Percentiles rank a stretch among this genome's conserved stretches.
Evolutionary conservation across 495 filamentous ascomycete genomes (phyloP).

Genomic region (Penicillium flavigenum): DNA sequence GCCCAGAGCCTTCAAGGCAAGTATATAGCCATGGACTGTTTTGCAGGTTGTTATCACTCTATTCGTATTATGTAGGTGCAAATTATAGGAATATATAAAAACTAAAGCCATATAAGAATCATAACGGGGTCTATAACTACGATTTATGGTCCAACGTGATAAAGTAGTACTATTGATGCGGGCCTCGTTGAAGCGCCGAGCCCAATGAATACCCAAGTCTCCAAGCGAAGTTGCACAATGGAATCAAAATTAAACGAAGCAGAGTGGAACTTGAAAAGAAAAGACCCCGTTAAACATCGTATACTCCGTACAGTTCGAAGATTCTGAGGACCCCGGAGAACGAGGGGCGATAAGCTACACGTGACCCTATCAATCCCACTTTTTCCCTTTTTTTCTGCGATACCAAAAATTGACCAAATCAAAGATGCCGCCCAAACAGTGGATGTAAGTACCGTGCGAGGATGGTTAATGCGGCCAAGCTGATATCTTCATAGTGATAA

Average conservation of each 20-base stretch:
- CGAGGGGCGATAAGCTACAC: slow-evolving; percentile 38
- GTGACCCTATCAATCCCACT: slow-evolving; percentile 41
- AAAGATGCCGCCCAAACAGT: slow-evolving; percentile 76
- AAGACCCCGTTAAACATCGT: not conserved
- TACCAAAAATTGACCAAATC: slow-evolving; percentile 12
- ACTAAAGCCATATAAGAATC: not conserved
- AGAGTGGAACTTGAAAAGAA: not conserved
- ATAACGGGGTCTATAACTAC: not conserved
- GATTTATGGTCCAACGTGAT: not conserved
- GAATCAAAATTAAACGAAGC: not conserved
- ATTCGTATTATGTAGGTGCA: not conserved
- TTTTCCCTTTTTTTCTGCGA: slow-evolving; percentile 32
- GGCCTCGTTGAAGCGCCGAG: slow-evolving; percentile 6
- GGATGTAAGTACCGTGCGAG: slow-evolving; percentile 67
- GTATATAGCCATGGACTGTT: not conserved
- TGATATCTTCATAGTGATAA: slow-evolving; percentile 66
- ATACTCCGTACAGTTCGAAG: slow-evolving; percentile 8
- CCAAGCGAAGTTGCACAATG: slow-evolving; percentile 12
- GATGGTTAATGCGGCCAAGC: not conserved
- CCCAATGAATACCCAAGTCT: slow-evolving; percentile 15
- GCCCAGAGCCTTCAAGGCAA: not conserved
- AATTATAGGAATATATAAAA: not conserved
- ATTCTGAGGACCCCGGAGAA: slow-evolving; percentile 26
- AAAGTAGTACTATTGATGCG: not conserved
- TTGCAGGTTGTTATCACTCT: not conserved